Evolutionary conservation across 768 basidiomycete species (phyloP), one percentile per base, ranked within the genome.

Genomic region (Pleurotus djamor): DNA sequence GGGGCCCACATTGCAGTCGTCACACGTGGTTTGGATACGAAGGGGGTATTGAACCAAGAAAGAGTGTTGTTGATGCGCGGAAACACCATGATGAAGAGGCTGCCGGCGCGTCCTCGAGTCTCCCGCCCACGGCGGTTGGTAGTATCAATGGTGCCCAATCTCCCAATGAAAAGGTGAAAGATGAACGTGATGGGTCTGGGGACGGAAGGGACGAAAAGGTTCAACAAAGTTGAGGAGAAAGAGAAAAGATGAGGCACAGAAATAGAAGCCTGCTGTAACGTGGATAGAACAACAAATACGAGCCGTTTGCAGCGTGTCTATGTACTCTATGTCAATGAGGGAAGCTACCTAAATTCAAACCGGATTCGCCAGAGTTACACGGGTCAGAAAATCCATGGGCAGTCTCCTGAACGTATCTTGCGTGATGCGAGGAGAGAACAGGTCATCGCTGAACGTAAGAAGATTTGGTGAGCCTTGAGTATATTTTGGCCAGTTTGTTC

Each of bases 11-110:
- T 60, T 77, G 77, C 48, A 59, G 69, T 45, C 73, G 80, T 16
- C 77, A 74, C 65, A 83, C 81, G 43, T 88, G 88, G 87, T 74
- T 88, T 66, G 86, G 88, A 5, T 88, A 81, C 67, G 78, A 82
- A 61, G 87, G 85, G 6, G 85, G 87, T 4, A 63, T 78, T 28
- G 76, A 77, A 65, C 69, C 76, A 14, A 70, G 78, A 41, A 82
- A 73, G 61, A 68, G 65, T 4, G 73, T 77, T 14, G 68, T 79
- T 13, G 71, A 68, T 28, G 65, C 58, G 33, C 52, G 52, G 60
- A 63, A 32, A 21, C 14, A 41, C 3, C 21, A 28, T 14, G 41
- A 56, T 14, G 38, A 43, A 28, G 54, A 62, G 48, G 63, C 47
- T 8, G 48, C 58, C 9, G 48, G 7, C 14, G 10, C 16, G 45